phyloP scores from a whole-genome alignment of 345 rosid species.

The Brassica carinata region DNA sequence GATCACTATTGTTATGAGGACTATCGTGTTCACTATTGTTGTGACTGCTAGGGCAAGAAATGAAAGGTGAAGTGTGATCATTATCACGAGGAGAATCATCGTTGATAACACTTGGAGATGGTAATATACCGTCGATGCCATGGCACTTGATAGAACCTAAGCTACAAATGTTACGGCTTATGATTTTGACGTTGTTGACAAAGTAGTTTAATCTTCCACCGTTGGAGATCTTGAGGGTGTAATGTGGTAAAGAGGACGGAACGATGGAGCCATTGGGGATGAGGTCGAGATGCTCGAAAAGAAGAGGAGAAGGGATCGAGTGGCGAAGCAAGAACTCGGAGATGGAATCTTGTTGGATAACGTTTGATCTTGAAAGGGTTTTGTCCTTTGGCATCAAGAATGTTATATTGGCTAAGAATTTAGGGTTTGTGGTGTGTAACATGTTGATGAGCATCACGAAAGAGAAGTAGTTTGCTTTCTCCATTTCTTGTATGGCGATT shows the following conservation, averaged over 20 bases:
- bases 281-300: constrained; percentile 57
- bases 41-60: constrained; percentile 43
- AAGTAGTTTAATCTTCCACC: constrained; percentile 52
- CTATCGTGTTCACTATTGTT: constrained; percentile 15
- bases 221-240: constrained; percentile 52
- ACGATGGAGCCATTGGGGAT: constrained; percentile 64
- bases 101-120: neutral
- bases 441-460: constrained; percentile 75
- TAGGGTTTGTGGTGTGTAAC: constrained; percentile 40
- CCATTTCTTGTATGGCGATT: constrained; percentile 70
- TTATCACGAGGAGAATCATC: constrained; percentile 24
- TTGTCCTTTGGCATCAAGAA: constrained; percentile 81
- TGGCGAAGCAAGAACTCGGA: constrained; percentile 68
- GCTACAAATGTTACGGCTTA: constrained; percentile 63
- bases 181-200: constrained; percentile 64
- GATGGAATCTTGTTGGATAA: constrained; percentile 37
- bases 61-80: constrained; percentile 30
- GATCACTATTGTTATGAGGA: neutral
- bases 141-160: constrained; percentile 74
- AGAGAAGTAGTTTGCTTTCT: constrained; percentile 65
- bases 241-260: constrained; percentile 54
- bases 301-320: constrained; percentile 70
- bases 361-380: constrained; percentile 44
- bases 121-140: constrained; percentile 64
- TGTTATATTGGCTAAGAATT: constrained; percentile 48